Evolutionary conservation across 192 early-diverging fungal genomes (phyloP), one percentile per base, ranked within the genome.

Genomic region (Ambispora gerdemannii): DNA sequence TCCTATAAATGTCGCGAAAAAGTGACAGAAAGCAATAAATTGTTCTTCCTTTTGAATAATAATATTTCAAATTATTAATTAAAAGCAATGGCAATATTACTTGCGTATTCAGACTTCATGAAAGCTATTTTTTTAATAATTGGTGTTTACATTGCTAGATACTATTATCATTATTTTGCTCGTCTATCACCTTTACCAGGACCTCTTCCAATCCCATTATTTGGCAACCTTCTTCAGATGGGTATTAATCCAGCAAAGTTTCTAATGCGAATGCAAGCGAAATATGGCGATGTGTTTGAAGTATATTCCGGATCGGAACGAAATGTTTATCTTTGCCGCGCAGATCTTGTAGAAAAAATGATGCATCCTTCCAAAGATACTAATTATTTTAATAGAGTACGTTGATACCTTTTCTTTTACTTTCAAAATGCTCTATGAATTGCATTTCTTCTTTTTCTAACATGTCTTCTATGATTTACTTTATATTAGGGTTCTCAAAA

Each of bases 241-340:
- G 33, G 33, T 0, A n/a, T n/a, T n/a, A 34, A 62, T 62, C 0
- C 32, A 2, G n/a, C 13, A 36, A 0, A 36, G 20, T 22, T 4
- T 3, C 22, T 3, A 2, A 36, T 8, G 20, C 11, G 6, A 0
- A 8, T 62, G 7, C 27, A 59, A 15, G 31, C 49, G 32, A 20
- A 33, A 50, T 60, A 34, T 70, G 43, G 56, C 32, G 68, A 51
- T 60, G 22, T 70, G 31, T 70, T n/a, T 43, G 68, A 70, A 60
- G 27, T 58, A 28, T 51, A 36, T 60, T 19, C 47, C 28, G 56
- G 27, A 33, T 33, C 51, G 3, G 50, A 60, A 27, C 52, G 68
- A 49, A 52, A 70, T 49, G 11, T 70, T 3, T 47, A 31, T 25
- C 25, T 70, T 28, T 32, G 35, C 31, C 52, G 36, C 1, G 55